Percentiles rank a stretch among this genome's conserved stretches.
Conservation (phyloP, 208 protist species). For the Crithidia sp. region DNA sequence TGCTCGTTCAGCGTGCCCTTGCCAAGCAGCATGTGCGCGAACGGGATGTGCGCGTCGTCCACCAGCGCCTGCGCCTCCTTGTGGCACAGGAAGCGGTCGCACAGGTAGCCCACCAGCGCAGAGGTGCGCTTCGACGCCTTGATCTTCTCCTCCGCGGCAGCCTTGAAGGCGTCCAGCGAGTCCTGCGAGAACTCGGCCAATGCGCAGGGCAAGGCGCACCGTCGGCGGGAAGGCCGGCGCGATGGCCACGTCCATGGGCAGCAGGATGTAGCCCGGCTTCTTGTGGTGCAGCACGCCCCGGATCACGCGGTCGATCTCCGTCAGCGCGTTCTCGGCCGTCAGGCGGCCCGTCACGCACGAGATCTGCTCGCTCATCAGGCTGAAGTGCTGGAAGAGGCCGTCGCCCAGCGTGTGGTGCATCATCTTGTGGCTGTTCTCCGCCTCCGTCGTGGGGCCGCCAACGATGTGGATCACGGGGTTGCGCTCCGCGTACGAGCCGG, state of each 20-base stretch:
- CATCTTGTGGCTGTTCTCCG: slow-evolving; percentile 21
- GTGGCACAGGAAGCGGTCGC: slow-evolving; percentile 46
- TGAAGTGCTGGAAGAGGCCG: slow-evolving; percentile 42
- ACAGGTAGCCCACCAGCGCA: slow-evolving; percentile 43
- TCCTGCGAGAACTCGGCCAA: background rate
- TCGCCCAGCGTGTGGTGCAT: slow-evolving; percentile 52
- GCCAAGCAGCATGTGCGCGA: slow-evolving; percentile 43
- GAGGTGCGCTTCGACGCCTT: slow-evolving; percentile 19
- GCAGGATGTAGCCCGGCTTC: slow-evolving; percentile 45
- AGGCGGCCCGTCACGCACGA: slow-evolving; percentile 23
- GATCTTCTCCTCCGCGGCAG: slow-evolving; percentile 35
- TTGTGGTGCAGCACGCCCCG: slow-evolving; percentile 24
- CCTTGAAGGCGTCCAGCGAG: slow-evolving; percentile 29
- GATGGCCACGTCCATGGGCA: slow-evolving; percentile 37
- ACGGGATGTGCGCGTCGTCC: slow-evolving; percentile 42
- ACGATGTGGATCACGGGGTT: slow-evolving; percentile 52
- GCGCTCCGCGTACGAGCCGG: slow-evolving; percentile 36
- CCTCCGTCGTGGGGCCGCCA: slow-evolving; percentile 30
- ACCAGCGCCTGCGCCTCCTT: slow-evolving; percentile 36
- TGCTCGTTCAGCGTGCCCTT: slow-evolving; percentile 60
- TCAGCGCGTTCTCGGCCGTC: slow-evolving; percentile 24
- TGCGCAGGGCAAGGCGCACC: too few relatives aligned
- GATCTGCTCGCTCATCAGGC: slow-evolving; percentile 35
- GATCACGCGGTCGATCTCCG: slow-evolving; percentile 49
- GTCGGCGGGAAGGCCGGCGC: background rate